Evolutionary conservation across 2,329 filamentous ascomycete species (phyloP), one percentile per base, ranked within the genome.

Genomic region (Cladosporium sp.): DNA sequence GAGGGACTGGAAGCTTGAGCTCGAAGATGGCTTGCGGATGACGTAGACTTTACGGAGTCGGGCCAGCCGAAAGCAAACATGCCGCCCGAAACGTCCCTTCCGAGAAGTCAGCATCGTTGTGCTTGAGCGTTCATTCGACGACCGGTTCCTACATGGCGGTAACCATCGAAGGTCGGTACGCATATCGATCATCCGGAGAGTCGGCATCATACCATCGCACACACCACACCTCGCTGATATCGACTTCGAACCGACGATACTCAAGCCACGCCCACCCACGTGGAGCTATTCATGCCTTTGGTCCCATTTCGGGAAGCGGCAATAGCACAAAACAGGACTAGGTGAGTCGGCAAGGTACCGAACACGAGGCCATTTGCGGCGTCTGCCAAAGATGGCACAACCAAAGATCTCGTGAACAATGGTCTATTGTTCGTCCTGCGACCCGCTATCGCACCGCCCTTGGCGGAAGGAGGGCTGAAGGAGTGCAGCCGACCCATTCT

Each of bases 231-330:
- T 58, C 30, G 34, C 34, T 30, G 32, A 55, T 21, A 15, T 55
- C 32, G 52, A 34, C n/a, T n/a, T 55, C 52, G 15, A 54, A 44
- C 21, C 47, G 15, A 54, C 49, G 15, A 55, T 11, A 15, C 5
- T 18, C 26, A 54, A 63, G 60, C 60, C 60, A 63, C 49, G 34
- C 24, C 32, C 38, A 52, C 49, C 7, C 34, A 54, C 32, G 49
- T 49, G 30, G 26, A 34, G 44, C 32, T 28, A 14, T 7, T 41
- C 60, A 52, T 12, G 41, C 21, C 14, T 63, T 54, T 24, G 49
- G 24, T 12, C 28, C 41, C 59, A 15, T 52, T 21, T 28, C 32
- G 32, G 18, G 30, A 60, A 28, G 34, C 34, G 32, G 32, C 18
- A 11, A 55, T 32, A 18, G 18, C 3, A 34, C 28, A n/a, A 11